These are phyloP conservation scores for Cyclotella kingstonii DNA, from an alignment of 108 stramenopile species.

Conservation along the genomic window DNA sequence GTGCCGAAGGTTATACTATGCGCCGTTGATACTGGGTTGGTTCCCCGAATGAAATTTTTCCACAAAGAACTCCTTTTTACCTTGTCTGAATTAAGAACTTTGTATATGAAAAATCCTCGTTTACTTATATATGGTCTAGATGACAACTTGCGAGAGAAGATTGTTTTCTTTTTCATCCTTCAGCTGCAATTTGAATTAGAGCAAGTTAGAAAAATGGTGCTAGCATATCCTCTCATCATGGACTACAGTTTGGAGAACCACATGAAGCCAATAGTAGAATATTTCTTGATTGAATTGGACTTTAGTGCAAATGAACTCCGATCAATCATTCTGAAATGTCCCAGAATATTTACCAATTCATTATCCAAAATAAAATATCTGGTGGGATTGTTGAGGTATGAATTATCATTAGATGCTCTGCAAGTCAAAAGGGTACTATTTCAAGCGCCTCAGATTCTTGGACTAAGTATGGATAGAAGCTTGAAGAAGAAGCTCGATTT, in stretches of 20 bases:
- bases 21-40: conserved; percentile 62
- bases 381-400: conserved; percentile 65
- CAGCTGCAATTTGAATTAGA: conserved; percentile 58
- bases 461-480: conserved; percentile 50
- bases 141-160: conserved; percentile 68
- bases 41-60: conserved; percentile 62
- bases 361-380: conserved; percentile 70
- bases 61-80: conserved; percentile 56
- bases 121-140: conserved; percentile 69
- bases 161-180: conserved; percentile 75
- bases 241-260: conserved; percentile 76
- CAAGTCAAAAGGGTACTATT: conserved; percentile 74
- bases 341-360: conserved; percentile 66
- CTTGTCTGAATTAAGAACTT: conserved; percentile 46
- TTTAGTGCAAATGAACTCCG: conserved; percentile 58
- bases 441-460: conserved; percentile 70
- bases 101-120: conserved; percentile 60
- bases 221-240: conserved; percentile 66
- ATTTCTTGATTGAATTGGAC: conserved; percentile 62
- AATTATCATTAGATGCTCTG: conserved; percentile 59
- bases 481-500: conserved; percentile 61
- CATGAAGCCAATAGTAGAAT: conserved; percentile 65
- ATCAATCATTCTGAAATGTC: conserved; percentile 62
- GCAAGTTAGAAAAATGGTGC: conserved; percentile 55
- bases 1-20: conserved; percentile 57